Base-by-base conservation (phyloP, 495 filamentous ascomycete genomes). In the Terfezia claveryi region DNA sequence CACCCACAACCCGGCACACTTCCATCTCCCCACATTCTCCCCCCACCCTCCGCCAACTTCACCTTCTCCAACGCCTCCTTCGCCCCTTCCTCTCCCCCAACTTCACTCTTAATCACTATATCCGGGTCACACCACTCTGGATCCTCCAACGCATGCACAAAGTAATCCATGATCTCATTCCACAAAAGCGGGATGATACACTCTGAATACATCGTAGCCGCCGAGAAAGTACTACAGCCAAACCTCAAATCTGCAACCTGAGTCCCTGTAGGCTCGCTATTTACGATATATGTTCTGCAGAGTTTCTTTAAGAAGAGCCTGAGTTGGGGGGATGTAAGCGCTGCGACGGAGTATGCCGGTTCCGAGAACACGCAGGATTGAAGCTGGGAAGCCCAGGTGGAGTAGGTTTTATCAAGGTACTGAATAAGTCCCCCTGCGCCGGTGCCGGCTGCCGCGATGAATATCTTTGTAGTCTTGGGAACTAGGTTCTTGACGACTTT, bases 361-460 rank as follows among this genome's bases (percentile, higher is more conserved):
- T 65, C 59, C 9, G 59, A 51, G 36, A 62, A 49, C 16, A 58
- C 57, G 46, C 59, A 60, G 50, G 62, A 55, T 23, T 65, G 54
- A 27, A 62, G 53, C 20, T 58, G 55, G 11, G 41, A 11, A 49
- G 55, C 53, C 63, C 63, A 65, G 38, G 41, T 37, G 10, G 52
- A 46, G 59, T 59, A 65, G 53, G 61, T 49, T 11, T 50, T 54
- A 20, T 57, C 58, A n/a, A 65, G 41, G 20, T 51, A 59, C 20
- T 56, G 52, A 3, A 60, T 50, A 2, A 65, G 51, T 37, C 44
- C 54, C 52, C 56, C 62, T 10, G 62, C 62, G 10, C 53, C 38
- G 44, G 59, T 60, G 14, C 57, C 59, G 36, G 59, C 53, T 54
- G 59, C 81, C 52, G 91, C 72, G 23, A 91, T 64, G 64, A 86